Base-by-base conservation (phyloP, 768 basidiomycete species). In the Podaxis sp. region DNA sequence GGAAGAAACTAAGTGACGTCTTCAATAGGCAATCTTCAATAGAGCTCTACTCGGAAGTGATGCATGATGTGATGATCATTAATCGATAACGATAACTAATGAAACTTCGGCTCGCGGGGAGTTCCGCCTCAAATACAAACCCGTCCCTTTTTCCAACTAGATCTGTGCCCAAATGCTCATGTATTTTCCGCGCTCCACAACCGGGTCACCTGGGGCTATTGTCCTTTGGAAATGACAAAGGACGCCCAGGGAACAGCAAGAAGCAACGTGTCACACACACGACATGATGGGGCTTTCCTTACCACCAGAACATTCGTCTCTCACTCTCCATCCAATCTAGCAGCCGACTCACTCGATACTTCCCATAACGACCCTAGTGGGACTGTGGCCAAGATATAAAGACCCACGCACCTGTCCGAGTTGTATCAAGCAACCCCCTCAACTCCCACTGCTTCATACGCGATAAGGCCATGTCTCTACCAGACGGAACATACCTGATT, bases 161-260 rank as follows among this genome's bases (percentile, higher is more conserved):
- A 38, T 38, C 49, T 26, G 57, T 49, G 33, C 22, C 58, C 40
- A 51, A 58, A 50, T 37, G 58, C n/a, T 38, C 30, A 50, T 49
- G 50, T 50, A 20, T 49, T 50, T 49, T 58, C 56, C 44, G 57
- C 48, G 46, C 57, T 58, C 57, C 57, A 58, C 56, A 50, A 12
- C n/a, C 36, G 49, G 58, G 48, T 51, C 58, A 59, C 58, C 58
- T 59, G 58, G 57, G 44, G 57, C 36, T 58, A 58, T 58, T 38
- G 20, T 37, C 48, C 46, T 30, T 44, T 30, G 44, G 44, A 33
- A 49, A 50, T 49, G 57, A 58, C 46, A 58, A 48, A 20, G 44
- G 36, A 49, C 30, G 46, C 36, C 57, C 57, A 46, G 49, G 57
- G 36, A 33, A 50, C 46, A 46, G 33, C 28, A 24, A 48, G 46